Percentiles rank a stretch among this genome's conserved stretches.
phyloP scores from a whole-genome alignment of 2,329 filamentous ascomycete species.

The Tetracladium maxilliforme region DNA sequence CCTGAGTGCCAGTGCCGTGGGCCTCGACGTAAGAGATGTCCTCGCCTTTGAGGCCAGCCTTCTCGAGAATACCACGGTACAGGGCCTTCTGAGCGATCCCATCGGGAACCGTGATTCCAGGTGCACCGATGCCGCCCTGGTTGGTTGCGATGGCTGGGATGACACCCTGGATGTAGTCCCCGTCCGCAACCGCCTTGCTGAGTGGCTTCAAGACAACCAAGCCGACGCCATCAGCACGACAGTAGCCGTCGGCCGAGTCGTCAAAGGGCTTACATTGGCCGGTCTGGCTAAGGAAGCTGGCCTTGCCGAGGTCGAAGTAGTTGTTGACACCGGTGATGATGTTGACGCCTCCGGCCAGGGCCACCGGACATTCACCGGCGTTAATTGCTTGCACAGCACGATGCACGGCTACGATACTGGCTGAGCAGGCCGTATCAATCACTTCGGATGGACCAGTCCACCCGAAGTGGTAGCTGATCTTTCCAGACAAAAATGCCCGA shows the following conservation, averaged over 20 bases:
- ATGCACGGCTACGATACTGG: slow-evolving; percentile 19
- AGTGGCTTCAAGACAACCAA: slow-evolving; percentile 33
- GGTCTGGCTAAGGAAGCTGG: slow-evolving; percentile 15
- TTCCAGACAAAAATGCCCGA: slow-evolving; percentile 15
- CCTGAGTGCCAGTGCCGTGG: slow-evolving; percentile 4
- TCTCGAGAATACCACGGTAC: slow-evolving; percentile 54
- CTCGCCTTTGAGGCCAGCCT: slow-evolving; percentile 59
- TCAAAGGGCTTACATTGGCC: slow-evolving; percentile 34
- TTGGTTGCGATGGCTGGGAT: slow-evolving; percentile 49
- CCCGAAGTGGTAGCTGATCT: slow-evolving; percentile 24
- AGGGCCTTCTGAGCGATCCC: slow-evolving; percentile 60
- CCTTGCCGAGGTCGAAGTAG: slow-evolving; percentile 13
- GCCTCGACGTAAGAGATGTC: slow-evolving; percentile 38
- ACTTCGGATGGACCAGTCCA: slow-evolving; percentile 23
- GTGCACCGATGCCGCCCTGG: slow-evolving; percentile 58
- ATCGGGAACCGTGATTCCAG: slow-evolving; percentile 76
- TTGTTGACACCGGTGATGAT: slow-evolving; percentile 14
- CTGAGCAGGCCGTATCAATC: slow-evolving; percentile 25
- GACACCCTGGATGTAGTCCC: slow-evolving; percentile 29
- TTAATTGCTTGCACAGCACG: slow-evolving; percentile 13
- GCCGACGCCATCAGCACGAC: slow-evolving; percentile 32
- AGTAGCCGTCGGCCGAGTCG: slow-evolving; percentile 34
- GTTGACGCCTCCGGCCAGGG: slow-evolving; percentile 13
- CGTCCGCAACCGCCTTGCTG: slow-evolving; percentile 31
- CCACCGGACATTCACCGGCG: slow-evolving; percentile 14